Percentiles rank a stretch among this genome's conserved stretches.
phyloP scores from a whole-genome alignment of 2,329 filamentous ascomycete genomes.

The Xylariaceae sp. region DNA sequence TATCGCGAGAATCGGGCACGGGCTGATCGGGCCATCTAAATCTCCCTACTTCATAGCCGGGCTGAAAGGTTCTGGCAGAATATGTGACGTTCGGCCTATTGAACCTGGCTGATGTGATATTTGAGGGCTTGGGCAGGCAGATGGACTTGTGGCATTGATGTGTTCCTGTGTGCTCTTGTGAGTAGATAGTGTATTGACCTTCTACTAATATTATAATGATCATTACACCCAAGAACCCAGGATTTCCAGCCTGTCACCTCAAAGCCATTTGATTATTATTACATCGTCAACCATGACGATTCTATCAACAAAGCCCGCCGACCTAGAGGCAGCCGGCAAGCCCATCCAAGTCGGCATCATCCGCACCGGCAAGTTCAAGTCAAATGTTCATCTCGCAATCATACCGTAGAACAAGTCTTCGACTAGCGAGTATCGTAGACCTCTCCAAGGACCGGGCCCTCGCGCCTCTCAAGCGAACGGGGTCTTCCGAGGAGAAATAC shows the following conservation, averaged over 20 bases:
- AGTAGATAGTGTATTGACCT: neutral
- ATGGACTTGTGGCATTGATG: too few species aligned
- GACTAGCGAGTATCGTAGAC: conserved; percentile 41
- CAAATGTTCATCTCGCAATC: conserved; percentile 46
- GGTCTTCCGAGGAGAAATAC: conserved; percentile 37
- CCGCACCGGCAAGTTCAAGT: conserved; percentile 43
- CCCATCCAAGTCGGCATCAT: conserved; percentile 42
- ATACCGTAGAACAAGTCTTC: conserved; percentile 39
- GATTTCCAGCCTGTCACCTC: neutral
- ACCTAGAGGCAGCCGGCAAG: conserved; percentile 36
- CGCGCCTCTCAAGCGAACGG: conserved; percentile 38
- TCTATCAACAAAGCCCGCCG: conserved; percentile 39
- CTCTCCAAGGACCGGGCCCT: conserved; percentile 38
- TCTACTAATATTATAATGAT: too few species aligned
- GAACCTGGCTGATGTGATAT: too few species aligned
- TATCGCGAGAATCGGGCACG: conserved; percentile 61
- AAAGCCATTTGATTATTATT: neutral
- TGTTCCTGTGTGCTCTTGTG: too few species aligned
- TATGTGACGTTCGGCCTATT: too few species aligned
- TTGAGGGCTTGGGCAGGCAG: too few species aligned
- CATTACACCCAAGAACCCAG: neutral
- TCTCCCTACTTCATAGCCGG: too few species aligned
- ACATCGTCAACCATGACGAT: conserved; percentile 31
- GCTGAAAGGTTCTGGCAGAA: too few species aligned
- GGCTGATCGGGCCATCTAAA: conserved; percentile 41